Base-by-base conservation (phyloP, 179 eudicot species). In the Corrigiola litoralis region DNA sequence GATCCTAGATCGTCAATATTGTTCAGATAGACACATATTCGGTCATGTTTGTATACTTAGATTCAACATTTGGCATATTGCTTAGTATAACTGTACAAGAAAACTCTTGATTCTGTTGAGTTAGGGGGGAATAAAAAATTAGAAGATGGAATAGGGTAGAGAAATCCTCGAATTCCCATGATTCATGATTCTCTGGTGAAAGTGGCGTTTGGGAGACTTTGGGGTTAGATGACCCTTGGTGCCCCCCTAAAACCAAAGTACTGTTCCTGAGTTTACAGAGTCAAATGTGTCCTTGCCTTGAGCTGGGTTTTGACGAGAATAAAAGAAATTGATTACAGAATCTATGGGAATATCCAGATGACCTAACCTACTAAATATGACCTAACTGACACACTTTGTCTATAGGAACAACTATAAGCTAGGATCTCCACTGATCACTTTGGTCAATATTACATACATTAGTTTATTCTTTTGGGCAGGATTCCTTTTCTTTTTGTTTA, bases 271-370 rank as follows among this genome's bases (percentile, higher is more conserved):
- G 48, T 54, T 34, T 46, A 34, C 5, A 64, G 50, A 44, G 61
- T 69, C 73, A 74, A 63, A 23, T 18, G 40, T 29, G 62, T 38
- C 59, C 57, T 65, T 59, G 36, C 47, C 47, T 18, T 67, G 23
- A 13, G 47, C 16, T 8, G 21, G 16, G 12, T 18, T 46, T 18
- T n/a, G 14, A 6, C 1, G 3, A 23, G 24, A 7, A 61, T 31
- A 37, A 47, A 28, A 47, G n/a, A 28, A 54, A 16, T 18, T 55
- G 28, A 41, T 32, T 49, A 23, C 62, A 75, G 79, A 75, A 69
- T 75, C 71, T 69, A 55, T n/a, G 48, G 71, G 78, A 75, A 75
- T 69, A 69, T 75, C 70, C 71, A 38, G 25, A 44, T 70, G 70
- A 75, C 71, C 63, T 66, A 72, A 52, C 71, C 54, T 65, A 34